Percentiles rank a stretch among this genome's conserved stretches.
phyloP scores from a whole-genome alignment of 768 basidiomycete genomes.

The Xerocomellus amylosporus region DNA sequence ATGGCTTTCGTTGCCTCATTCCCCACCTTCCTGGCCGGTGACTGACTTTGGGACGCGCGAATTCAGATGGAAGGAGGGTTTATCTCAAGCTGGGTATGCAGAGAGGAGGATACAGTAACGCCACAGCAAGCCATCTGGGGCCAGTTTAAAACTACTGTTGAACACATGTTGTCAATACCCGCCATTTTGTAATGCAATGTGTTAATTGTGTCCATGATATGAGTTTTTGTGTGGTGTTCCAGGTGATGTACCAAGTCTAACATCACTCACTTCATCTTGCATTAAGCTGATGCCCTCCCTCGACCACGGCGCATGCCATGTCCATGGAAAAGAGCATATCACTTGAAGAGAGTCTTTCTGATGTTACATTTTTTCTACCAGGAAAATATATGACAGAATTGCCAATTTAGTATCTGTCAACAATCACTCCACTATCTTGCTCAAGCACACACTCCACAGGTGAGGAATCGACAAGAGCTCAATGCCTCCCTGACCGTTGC shows the following conservation, averaged over 20 bases:
- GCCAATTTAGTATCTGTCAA: conserved; percentile 73
- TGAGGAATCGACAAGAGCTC: conserved; percentile 93
- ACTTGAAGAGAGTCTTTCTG: conserved; percentile 67
- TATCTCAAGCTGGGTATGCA: neutral
- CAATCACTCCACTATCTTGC: conserved; percentile 22
- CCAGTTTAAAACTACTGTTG: neutral
- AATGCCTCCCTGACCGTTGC: conserved; percentile 87
- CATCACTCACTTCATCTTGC: too few species aligned
- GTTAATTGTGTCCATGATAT: too few species aligned
- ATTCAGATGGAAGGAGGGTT: neutral
- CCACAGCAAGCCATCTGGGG: neutral
- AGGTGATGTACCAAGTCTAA: too few species aligned
- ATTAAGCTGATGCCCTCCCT: too few species aligned
- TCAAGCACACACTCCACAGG: conserved; percentile 45
- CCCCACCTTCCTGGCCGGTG: neutral
- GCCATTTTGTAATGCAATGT: too few species aligned
- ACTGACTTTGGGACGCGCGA: neutral
- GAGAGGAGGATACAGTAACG: neutral
- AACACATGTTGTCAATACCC: too few species aligned
- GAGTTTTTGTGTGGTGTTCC: too few species aligned
- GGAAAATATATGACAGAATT: conserved; percentile 71
- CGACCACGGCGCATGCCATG: too few species aligned
- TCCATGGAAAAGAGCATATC: conserved; percentile 87
- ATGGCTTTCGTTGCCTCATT: neutral
- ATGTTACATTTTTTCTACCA: conserved; percentile 32